Evolutionary conservation across 2,329 filamentous ascomycete genomes (phyloP), one percentile per base, ranked within the genome.

Genomic region (Diplodia sapinea): DNA sequence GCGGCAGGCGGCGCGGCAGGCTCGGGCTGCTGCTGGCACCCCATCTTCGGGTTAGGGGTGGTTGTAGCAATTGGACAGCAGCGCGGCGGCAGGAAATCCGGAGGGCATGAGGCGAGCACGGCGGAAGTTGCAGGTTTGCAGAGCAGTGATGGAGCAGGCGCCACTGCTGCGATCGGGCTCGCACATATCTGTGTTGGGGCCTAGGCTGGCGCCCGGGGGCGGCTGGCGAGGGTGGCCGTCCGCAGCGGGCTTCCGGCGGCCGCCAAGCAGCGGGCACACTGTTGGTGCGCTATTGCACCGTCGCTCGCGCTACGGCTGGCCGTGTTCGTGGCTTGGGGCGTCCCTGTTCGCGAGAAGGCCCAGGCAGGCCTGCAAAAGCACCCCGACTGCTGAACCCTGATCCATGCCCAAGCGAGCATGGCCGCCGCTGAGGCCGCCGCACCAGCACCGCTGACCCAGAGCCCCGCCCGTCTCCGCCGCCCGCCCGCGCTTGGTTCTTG

Each of bases 401-500:
- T 49, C 57, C 57, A 62, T 62, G 57, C 57, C 57, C 57, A 50
- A 62, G 38, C 57, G 57, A 62, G 57, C 57, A 62, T 62, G 57
- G 57, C 57, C 40, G 43, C 57, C 57, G 57, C 57, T 33, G 56
- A 49, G 20, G 38, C 57, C 40, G 57, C 57, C 57, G 40, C 57
- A 50, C 57, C 29, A 26, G 26, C 26, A 38, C n/a, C 20, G 43
- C 43, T 47, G 43, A 15, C 12, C 31, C 26, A 31, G 26, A n/a
- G 26, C 26, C 26, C 23, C 51, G 23, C 43, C 43, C 15, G 43
- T 20, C 5, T 15, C 13, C 13, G 23, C 50, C 50, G 29, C 7
- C 51, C 15, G 51, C 51, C 13, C 51, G 51, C 51, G 6, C 51
- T 54, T 26, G 15, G 3, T 29, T 54, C 12, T 13, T 29, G 15